phyloP scores from a whole-genome alignment of 2,329 filamentous ascomycete genomes.

The Diaporthe aspalathi region DNA sequence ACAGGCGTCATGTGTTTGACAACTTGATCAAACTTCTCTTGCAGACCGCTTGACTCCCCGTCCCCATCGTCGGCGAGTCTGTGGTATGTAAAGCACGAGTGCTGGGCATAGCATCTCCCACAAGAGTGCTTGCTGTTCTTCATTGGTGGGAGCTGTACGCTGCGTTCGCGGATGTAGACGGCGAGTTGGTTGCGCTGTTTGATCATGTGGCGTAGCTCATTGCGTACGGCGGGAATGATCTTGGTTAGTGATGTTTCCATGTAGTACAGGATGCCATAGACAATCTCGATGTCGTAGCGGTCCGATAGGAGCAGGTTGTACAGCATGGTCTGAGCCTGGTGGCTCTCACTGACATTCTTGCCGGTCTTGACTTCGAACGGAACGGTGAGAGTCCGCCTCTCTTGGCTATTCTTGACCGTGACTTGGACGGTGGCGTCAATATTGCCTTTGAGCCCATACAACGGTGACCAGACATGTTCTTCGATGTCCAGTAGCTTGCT shows the following conservation, averaged over 20 bases:
- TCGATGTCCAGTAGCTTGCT: conserved; percentile 96
- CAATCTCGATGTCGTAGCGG: conserved; percentile 92
- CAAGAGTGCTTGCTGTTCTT: conserved; percentile 85
- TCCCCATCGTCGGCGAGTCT: conserved; percentile 87
- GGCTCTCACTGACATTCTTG: conserved; percentile 81
- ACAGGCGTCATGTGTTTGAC: conserved; percentile 79
- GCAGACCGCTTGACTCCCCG: conserved; percentile 83
- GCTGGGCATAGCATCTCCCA: conserved; percentile 89
- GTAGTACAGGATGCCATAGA: conserved; percentile 93
- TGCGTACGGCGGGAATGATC: conserved; percentile 84
- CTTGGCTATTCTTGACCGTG: conserved; percentile 77
- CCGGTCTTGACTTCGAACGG: conserved; percentile 98
- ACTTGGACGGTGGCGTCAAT: conserved; percentile 97
- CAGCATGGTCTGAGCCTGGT: conserved; percentile 92
- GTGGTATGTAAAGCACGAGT: conserved; percentile 92
- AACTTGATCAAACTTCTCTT: conserved; percentile 83
- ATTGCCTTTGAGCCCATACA: conserved; percentile 97
- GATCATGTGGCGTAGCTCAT: conserved; percentile 95
- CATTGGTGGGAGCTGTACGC: conserved; percentile 85
- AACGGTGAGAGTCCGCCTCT: conserved; percentile 78
- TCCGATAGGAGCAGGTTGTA: conserved; percentile 95
- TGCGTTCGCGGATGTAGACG: conserved; percentile 83
- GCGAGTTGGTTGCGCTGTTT: conserved; percentile 94
- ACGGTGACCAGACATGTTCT: conserved; percentile 97
- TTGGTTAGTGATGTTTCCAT: conserved; percentile 90